These are phyloP conservation scores for Candida verbasci DNA, from an alignment of 805 yeast species.

Conservation along the genomic window DNA sequence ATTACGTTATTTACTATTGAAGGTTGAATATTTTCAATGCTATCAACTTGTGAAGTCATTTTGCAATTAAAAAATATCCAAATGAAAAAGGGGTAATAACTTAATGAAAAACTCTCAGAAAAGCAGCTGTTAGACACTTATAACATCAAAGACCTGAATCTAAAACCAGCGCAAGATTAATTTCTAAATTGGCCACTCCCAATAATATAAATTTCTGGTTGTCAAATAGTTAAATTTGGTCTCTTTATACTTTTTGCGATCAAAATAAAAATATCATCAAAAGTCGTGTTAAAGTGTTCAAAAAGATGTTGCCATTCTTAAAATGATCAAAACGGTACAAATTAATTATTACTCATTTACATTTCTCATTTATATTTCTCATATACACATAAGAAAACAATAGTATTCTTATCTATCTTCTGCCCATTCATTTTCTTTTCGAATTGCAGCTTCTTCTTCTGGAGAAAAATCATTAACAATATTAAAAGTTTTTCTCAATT, in stretches of 20 bases:
- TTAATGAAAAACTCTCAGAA: no score
- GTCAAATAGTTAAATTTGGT: no score
- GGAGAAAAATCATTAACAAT: conserved; percentile 81
- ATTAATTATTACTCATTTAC: no score
- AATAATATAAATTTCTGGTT: no score
- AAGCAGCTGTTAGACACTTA: no score
- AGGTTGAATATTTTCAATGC: neutral
- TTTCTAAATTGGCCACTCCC: no score
- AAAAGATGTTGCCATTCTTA: neutral
- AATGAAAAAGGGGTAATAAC: no score
- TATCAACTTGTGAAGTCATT: neutral
- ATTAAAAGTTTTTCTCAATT: conserved; percentile 73
- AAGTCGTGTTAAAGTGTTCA: neutral
- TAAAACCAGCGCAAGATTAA: no score
- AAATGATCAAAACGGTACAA: no score
- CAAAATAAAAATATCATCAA: neutral
- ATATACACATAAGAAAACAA: no score
- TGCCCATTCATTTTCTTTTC: conserved; percentile 89
- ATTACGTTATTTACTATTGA: neutral
- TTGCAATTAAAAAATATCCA: conserved; percentile 3
- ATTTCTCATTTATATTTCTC: no score
- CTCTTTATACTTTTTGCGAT: conserved; percentile 1
- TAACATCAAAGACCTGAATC: no score
- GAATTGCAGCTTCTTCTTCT: conserved; percentile 83
- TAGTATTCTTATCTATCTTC: conserved; percentile 78